Base-by-base conservation (phyloP, 257 asterid species). In the Solanum pinnatisectum region DNA sequence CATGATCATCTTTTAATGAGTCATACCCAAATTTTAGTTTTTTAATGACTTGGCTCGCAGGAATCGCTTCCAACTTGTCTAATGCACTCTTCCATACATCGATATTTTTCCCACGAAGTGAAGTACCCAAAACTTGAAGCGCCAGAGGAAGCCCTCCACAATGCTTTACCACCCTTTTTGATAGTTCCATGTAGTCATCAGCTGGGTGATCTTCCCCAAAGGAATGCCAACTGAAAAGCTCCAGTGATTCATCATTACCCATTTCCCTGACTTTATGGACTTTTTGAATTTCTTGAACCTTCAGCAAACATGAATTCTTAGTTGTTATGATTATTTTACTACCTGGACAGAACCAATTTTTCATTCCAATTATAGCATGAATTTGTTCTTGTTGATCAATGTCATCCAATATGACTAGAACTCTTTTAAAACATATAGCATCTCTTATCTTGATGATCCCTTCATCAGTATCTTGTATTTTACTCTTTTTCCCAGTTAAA, bases 141-240 rank as follows among this genome's bases (percentile, higher is more conserved):
- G 84, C 84, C 84, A 79, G 65, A 44, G 84, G 84, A 42, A 79
- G 84, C 84, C 39, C 84, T 79, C 84, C 84, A 40, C 65, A 79
- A 25, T 79, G 65, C 39, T 79, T 79, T 79, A 79, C 65, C 65
- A 42, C 65, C 65, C 65, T 79, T 18, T 13, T 42, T 27, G 84
- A 44, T 42, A 79, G 65, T 79, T 42, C 84, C 84, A 79, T 4
- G 65, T 25, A 79, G 25, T 27, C 65, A 15, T 79, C 84, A 79
- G 84, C 67, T 44, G 84, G 84, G n/a, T 79, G 67, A 25, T 79
- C 84, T 10, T 79, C 67, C 39, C 84, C 84, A 44, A 79, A 79
- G 37, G 67, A 79, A 79, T 79, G 39, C 84, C 84, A 79, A 44
- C 84, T 42, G 65, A 79, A 79, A 79, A 79, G 84, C 84, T 79